Conservation (phyloP, 1,284 basidiomycete species). For the Thecaphora frezii region DNA sequence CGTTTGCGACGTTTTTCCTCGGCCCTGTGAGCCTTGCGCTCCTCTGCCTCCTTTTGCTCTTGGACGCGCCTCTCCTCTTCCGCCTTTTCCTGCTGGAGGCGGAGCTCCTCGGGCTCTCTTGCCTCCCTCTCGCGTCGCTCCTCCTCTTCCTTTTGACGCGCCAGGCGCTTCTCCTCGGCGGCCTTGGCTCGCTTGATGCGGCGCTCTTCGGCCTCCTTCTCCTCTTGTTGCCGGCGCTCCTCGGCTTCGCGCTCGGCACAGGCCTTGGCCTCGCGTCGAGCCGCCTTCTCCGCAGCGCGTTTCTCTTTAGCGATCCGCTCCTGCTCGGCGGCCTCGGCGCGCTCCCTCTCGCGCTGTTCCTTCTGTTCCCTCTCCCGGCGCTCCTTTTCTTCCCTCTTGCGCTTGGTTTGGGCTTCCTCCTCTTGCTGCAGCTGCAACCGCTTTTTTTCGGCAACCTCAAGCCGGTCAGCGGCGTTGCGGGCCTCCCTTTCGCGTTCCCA, state of each 20-base stretch:
- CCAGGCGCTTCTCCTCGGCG: slow-evolving; percentile 11
- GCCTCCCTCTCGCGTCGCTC: not conserved
- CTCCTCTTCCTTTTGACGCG: slow-evolving; percentile 24
- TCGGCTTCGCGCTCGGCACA: slow-evolving; percentile 17
- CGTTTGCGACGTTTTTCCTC: slow-evolving; percentile 3
- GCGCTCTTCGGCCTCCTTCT: slow-evolving; percentile 9
- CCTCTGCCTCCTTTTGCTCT: slow-evolving; percentile 8
- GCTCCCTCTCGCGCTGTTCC: slow-evolving; percentile 16
- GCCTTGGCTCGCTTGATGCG: slow-evolving; percentile 6
- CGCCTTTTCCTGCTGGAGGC: too few species aligned
- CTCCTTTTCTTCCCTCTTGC: slow-evolving; percentile 10
- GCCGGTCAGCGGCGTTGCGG: slow-evolving; percentile 26
- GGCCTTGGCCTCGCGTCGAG: not conserved
- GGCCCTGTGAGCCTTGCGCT: not conserved
- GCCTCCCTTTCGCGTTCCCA: slow-evolving; percentile 27
- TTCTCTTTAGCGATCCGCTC: slow-evolving; percentile 10
- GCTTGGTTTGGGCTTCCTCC: not conserved
- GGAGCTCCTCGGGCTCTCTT: too few species aligned
- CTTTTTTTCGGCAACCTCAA: slow-evolving; percentile 13
- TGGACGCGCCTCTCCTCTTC: not conserved
- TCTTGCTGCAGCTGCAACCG: not conserved
- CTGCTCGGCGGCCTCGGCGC: slow-evolving; percentile 6
- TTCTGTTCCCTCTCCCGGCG: slow-evolving; percentile 21
- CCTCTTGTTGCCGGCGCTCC: slow-evolving; percentile 3
- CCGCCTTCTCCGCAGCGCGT: not conserved